phyloP scores from a whole-genome alignment of 2,329 filamentous ascomycete genomes.

The Myriosclerotinia duriaeana region DNA sequence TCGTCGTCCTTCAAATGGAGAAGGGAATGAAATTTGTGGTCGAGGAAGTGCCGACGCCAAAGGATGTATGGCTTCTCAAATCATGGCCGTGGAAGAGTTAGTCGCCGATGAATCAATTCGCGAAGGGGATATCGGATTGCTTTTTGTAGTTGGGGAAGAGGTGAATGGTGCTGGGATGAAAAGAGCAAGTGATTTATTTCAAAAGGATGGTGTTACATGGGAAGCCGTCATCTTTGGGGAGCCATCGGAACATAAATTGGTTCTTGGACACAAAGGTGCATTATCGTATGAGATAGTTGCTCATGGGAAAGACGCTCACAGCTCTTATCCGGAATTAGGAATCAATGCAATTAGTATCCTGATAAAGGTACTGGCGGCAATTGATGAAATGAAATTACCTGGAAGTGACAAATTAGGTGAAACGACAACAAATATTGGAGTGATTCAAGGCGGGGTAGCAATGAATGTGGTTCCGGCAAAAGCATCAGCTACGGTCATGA shows the following conservation, averaged over 20 bases:
- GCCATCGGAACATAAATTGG: slow-evolving; percentile 84
- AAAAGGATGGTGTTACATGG: slow-evolving; percentile 45
- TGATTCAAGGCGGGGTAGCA: slow-evolving; percentile 75
- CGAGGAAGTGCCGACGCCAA: slow-evolving; percentile 72
- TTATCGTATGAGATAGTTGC: slow-evolving; percentile 65
- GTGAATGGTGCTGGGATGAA: slow-evolving; percentile 78
- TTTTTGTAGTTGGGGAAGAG: slow-evolving; percentile 80
- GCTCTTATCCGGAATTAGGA: slow-evolving; percentile 86
- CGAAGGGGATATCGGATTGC: slow-evolving; percentile 53
- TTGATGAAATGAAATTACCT: slow-evolving; percentile 70
- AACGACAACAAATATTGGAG: slow-evolving; percentile 83
- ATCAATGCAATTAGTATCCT: slow-evolving; percentile 79
- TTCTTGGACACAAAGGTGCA: slow-evolving; percentile 86
- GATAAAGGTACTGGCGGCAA: slow-evolving; percentile 62
- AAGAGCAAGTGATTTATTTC: slow-evolving; percentile 46
- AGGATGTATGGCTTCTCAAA: slow-evolving; percentile 67
- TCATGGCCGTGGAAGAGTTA: slow-evolving; percentile 63
- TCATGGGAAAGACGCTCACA: slow-evolving; percentile 75
- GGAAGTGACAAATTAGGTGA: slow-evolving; percentile 73
- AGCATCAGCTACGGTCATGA: slow-evolving; percentile 10
- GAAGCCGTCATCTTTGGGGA: slow-evolving; percentile 83
- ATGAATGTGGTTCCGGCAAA: slow-evolving; percentile 76
- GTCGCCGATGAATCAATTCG: slow-evolving; percentile 43
- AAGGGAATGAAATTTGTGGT: slow-evolving; percentile 56
- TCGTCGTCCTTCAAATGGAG: slow-evolving; percentile 32